Evolutionary conservation across 352 stramenopile genomes (phyloP), one percentile per base, ranked within the genome.

Genomic region (Phytophthora brassicae): DNA sequence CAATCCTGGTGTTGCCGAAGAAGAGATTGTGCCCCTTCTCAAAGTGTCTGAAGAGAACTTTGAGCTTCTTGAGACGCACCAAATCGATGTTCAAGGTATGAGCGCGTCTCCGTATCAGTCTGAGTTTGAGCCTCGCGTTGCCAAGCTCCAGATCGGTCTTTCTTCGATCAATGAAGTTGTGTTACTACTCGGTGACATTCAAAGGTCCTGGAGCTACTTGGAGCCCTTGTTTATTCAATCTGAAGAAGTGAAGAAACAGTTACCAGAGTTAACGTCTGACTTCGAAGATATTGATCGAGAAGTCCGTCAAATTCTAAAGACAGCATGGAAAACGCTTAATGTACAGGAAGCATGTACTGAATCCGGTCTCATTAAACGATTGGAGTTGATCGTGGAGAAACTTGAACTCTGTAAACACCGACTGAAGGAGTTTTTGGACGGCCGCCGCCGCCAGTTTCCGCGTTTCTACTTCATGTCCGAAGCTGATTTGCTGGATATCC

Each of bases 61-160:
- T 61, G 95, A 99, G 72, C 66, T 96, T 9, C 84, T 99, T 9
- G 95, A 99, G 71, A 97, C 91, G 16, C 94, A 99, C 67, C 96
- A 99, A 73, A 94, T 99, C 26, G 81, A 96, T 54, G 91, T 99
- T 17, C 96, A 99, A 75, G 90, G 92, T 31, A 99, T 99, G 95
- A 93, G 94, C 55, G 89, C 92, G 4, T 98, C 89, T 16, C 94
- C 95, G 2, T 98, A 98, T 58, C 83, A 98, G 22, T 95, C 86
- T 1, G 92, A 98, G 54, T 99, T 99, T 72, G 86, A 98, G 61
- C 74, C 82, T 26, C 86, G 97, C 38, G 92, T 99, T 7, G 78
- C 86, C 24, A 81, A 71, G 56, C 91, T 97, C 47, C 93, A 98
- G 50, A 74, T 86, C 19, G 85, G 84, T 12, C 72, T 98, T 6